Conservation (phyloP, 1,284 basidiomycete genomes). For the Marasmius sp. region DNA sequence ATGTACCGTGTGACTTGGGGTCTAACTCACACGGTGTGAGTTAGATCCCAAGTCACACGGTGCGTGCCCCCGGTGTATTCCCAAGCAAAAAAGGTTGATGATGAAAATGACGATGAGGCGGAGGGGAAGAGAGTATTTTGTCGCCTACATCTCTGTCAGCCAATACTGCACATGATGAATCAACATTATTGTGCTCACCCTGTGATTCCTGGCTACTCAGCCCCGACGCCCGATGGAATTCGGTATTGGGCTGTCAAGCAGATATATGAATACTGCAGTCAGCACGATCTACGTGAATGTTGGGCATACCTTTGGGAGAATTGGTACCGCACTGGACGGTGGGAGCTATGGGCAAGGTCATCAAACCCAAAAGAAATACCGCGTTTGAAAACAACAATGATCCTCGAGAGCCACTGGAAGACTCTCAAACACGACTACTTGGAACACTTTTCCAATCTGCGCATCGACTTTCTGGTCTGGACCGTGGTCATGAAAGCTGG, state of each 20-base stretch:
- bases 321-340: conserved; percentile 26
- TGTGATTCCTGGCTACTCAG: conserved; percentile 25
- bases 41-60: too few relatives aligned
- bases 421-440: conserved; percentile 31
- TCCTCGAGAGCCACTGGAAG: conserved; percentile 21
- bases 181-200: conserved; percentile 29
- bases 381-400: conserved; percentile 14
- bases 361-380: conserved; percentile 3
- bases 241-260: conserved; percentile 26
- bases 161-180: conserved; percentile 26
- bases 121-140: conserved; percentile 18
- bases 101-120: background rate
- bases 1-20: too few relatives aligned
- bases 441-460: conserved; percentile 29
- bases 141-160: background rate
- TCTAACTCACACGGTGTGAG: too few relatives aligned
- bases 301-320: conserved; percentile 35
- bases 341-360: conserved; percentile 22
- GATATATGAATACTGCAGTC: conserved; percentile 27
- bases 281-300: conserved; percentile 23
- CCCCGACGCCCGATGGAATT: conserved; percentile 23
- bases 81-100: background rate
- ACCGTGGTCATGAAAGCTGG: conserved; percentile 28
- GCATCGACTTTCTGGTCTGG: conserved; percentile 31
- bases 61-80: too few relatives aligned